phyloP scores from a whole-genome alignment of 1,284 basidiomycete species.

The Austroboletus novae-zelandiae region DNA sequence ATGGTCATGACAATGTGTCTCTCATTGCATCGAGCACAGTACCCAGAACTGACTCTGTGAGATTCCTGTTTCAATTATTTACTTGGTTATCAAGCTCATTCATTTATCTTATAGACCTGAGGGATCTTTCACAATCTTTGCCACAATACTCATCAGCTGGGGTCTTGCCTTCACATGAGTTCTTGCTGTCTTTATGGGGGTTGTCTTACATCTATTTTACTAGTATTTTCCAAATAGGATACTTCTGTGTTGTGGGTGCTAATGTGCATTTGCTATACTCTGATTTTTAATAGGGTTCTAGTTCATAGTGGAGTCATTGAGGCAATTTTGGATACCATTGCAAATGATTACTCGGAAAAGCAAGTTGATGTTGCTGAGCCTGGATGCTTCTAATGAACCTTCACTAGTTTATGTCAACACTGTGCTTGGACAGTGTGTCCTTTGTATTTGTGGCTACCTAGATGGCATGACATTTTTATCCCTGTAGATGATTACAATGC shows the following conservation, averaged over 20 bases:
- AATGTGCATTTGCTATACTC: not conserved
- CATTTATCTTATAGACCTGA: slow-evolving; percentile 13
- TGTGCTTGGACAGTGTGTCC: slow-evolving; percentile 28
- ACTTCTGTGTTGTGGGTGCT: slow-evolving; percentile 25
- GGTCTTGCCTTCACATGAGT: slow-evolving; percentile 33
- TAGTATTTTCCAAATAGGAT: slow-evolving; percentile 27
- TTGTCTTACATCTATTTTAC: too few relatives aligned
- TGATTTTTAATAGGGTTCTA: slow-evolving; percentile 10
- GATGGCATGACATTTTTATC: too few relatives aligned
- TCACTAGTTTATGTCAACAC: slow-evolving; percentile 30
- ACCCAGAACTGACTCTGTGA: slow-evolving; percentile 30
- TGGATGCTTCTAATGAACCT: too few relatives aligned
- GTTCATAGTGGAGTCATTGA: slow-evolving; percentile 34
- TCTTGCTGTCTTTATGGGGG: not conserved
- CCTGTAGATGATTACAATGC: slow-evolving; percentile 15
- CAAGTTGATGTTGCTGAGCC: slow-evolving; percentile 11
- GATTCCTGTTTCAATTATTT: slow-evolving; percentile 1
- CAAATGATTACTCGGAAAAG: slow-evolving; percentile 38
- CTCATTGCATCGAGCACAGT: slow-evolving; percentile 28
- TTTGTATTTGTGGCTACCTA: too few relatives aligned
- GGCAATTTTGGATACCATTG: slow-evolving; percentile 36
- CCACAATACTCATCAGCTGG: slow-evolving; percentile 28
- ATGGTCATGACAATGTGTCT: slow-evolving; percentile 28
- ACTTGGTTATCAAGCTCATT: not conserved
- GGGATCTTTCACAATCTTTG: slow-evolving; percentile 6